Percentiles rank a stretch among this genome's conserved stretches.
These are phyloP conservation scores for Colletotrichum costaricense DNA, from an alignment of 2,329 filamentous ascomycete species.

Conservation along the genomic window DNA sequence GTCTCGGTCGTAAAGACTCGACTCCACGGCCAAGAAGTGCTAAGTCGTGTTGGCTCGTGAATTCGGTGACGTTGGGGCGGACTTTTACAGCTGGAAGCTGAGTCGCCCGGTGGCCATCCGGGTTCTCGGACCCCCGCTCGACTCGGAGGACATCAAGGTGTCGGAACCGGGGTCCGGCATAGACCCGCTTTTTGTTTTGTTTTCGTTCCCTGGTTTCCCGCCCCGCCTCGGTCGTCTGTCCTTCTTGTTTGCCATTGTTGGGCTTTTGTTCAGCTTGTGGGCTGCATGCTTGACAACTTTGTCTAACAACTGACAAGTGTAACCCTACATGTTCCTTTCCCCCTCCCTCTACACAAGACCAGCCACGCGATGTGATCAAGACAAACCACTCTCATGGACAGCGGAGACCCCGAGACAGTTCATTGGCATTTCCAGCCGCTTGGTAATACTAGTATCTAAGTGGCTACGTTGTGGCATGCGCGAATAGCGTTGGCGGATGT, in stretches of 20 bases:
- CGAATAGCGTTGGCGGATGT: background rate
- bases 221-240: background rate
- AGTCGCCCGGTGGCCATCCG: slow-evolving; percentile 26
- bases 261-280: background rate
- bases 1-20: background rate
- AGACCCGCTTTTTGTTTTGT: slow-evolving; percentile 24
- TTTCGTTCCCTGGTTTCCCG: background rate
- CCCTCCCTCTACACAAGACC: background rate
- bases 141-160: slow-evolving; percentile 24
- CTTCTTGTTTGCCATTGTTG: background rate
- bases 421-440: background rate
- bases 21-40: slow-evolving; percentile 34
- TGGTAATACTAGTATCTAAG: background rate
- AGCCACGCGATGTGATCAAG: too few relatives aligned
- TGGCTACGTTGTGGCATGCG: background rate
- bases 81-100: slow-evolving; percentile 7
- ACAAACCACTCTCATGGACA: background rate
- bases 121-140: slow-evolving; percentile 30
- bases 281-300: background rate
- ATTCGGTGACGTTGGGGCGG: slow-evolving; percentile 7
- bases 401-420: background rate
- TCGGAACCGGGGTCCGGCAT: slow-evolving; percentile 24
- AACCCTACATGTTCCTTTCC: background rate
- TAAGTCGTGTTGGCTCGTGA: slow-evolving; percentile 25
- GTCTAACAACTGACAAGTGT: background rate